Conservation (phyloP, 257 asterid genomes). For the Nicotiana obtusifolia region DNA sequence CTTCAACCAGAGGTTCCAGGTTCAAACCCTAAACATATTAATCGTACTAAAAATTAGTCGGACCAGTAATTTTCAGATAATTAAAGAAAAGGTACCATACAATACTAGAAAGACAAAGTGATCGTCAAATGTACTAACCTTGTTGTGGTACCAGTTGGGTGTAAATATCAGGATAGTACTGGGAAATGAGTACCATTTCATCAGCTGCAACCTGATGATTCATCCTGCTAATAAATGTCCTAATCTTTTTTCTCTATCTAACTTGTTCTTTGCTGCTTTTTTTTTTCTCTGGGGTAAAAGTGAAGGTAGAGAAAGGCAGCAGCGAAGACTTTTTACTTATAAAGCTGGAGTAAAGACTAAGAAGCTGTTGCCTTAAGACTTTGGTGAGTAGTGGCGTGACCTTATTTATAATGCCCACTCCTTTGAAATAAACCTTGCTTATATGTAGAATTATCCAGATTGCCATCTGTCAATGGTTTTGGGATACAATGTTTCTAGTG, state of each 20-base stretch:
- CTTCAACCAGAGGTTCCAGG: no score
- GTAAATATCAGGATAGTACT: slow-evolving; percentile 41
- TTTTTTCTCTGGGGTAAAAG: background rate
- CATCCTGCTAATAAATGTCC: slow-evolving; percentile 18
- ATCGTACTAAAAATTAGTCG: no score
- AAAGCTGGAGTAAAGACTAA: slow-evolving; percentile 9
- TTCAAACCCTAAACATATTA: no score
- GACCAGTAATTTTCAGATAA: background rate
- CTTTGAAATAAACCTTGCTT: slow-evolving; percentile 22
- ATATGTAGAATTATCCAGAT: slow-evolving; percentile 17
- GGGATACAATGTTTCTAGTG: background rate
- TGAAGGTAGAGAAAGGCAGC: slow-evolving; percentile 8
- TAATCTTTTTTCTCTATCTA: background rate
- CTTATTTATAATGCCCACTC: slow-evolving; percentile 38
- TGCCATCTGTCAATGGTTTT: slow-evolving; percentile 23
- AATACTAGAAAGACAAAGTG: background rate
- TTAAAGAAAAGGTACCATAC: no score
- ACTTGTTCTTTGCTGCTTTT: background rate
- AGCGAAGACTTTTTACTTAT: slow-evolving; percentile 3
- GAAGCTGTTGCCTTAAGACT: slow-evolving; percentile 19
- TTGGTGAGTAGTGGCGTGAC: slow-evolving; percentile 9
- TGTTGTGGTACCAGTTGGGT: slow-evolving; percentile 31
- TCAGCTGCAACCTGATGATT: slow-evolving; percentile 29
- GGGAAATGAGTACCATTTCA: slow-evolving; percentile 45
- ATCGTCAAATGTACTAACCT: slow-evolving; percentile 22